These are phyloP conservation scores for Phaseolus coccineus DNA, from an alignment of 331 rosid species.

Conservation along the genomic window DNA sequence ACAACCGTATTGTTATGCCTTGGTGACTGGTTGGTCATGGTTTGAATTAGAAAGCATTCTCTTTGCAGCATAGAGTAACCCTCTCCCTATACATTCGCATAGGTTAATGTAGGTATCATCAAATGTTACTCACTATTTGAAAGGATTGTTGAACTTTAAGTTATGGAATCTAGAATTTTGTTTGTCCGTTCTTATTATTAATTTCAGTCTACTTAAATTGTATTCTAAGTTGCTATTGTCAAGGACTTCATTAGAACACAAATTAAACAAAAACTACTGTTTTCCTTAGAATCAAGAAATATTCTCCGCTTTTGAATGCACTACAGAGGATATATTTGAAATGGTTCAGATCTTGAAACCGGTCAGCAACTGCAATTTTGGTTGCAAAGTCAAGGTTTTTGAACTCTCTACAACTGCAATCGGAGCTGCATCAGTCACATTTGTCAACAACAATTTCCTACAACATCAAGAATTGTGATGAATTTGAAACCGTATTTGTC, in stretches of 20 bases:
- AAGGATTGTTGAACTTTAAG: conserved; percentile 20
- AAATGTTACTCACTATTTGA: not conserved
- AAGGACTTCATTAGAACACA: conserved; percentile 29
- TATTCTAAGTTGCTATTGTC: conserved; percentile 7
- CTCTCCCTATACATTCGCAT: too few relatives aligned
- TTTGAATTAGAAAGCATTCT: not conserved
- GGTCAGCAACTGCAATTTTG: not conserved
- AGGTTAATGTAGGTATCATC: conserved; percentile 17
- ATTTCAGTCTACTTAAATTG: conserved; percentile 12
- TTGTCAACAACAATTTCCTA: not conserved
- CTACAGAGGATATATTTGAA: conserved; percentile 11
- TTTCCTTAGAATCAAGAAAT: conserved; percentile 28
- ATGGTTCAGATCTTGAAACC: not conserved
- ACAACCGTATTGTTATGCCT: not conserved
- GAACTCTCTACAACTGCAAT: not conserved
- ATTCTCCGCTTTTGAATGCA: not conserved
- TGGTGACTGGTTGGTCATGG: not conserved
- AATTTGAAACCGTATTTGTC: not conserved
- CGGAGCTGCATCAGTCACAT: not conserved
- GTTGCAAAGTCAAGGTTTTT: not conserved
- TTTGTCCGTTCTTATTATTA: not conserved
- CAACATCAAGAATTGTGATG: not conserved
- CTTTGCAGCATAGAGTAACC: not conserved
- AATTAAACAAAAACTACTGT: conserved; percentile 21
- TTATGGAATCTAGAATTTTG: conserved; percentile 25